Evolutionary conservation across 768 basidiomycete species (phyloP).

Genomic region (Suillus decipiens): DNA sequence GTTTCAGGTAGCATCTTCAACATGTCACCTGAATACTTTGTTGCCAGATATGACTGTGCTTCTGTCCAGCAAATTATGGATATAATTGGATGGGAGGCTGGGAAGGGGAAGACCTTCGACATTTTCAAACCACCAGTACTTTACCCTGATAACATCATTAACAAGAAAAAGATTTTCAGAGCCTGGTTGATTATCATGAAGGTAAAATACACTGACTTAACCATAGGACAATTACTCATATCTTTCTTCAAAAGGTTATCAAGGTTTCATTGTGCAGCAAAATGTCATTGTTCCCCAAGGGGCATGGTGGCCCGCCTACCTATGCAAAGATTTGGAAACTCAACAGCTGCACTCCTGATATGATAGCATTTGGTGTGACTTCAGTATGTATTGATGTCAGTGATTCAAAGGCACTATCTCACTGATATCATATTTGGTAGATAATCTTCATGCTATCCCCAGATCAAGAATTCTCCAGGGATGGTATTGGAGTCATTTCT

Average conservation of each 20-base stretch:
- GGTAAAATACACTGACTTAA: constrained; percentile 1
- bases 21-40: constrained; percentile 4
- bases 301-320: background rate
- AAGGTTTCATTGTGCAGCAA: constrained; percentile 6
- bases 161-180: background rate
- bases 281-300: constrained; percentile 5
- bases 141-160: constrained; percentile 4
- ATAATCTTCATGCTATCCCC: constrained; percentile 6
- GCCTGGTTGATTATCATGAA: background rate
- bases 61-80: background rate
- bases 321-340: constrained; percentile 1
- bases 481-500: constrained; percentile 8
- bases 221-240: background rate
- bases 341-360: constrained; percentile 5
- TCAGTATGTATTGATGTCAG: constrained; percentile 1
- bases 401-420: background rate
- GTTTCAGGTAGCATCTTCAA: constrained; percentile 5
- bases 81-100: background rate
- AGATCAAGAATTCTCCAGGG: constrained; percentile 1
- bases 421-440: background rate
- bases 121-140: background rate
- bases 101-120: background rate
- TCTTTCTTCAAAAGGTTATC: constrained; percentile 7
- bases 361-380: constrained; percentile 1
- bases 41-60: background rate